phyloP scores from a whole-genome alignment of 495 filamentous ascomycete genomes.

The Trypethelium eluteriae region DNA sequence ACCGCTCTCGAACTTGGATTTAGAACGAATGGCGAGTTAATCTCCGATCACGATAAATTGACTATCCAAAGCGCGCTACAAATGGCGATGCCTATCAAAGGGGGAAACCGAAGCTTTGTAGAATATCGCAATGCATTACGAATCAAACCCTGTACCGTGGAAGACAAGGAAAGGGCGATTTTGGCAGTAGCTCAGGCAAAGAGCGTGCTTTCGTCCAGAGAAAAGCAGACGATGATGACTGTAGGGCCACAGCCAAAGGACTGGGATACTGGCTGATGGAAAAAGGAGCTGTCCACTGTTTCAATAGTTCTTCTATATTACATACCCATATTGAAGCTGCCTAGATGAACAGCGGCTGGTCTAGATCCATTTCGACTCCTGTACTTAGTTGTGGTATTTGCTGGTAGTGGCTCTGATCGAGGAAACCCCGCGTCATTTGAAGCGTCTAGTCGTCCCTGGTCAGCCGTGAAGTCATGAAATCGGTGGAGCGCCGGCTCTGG shows the following conservation, averaged over 20 bases:
- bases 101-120: background rate
- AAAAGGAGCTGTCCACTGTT: background rate
- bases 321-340: background rate
- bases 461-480: background rate
- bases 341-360: constrained; percentile 5
- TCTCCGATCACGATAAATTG: background rate
- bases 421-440: constrained; percentile 23
- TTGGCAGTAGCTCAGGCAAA: background rate
- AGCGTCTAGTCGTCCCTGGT: constrained; percentile 5
- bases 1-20: constrained; percentile 21
- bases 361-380: constrained; percentile 22
- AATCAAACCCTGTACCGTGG: background rate
- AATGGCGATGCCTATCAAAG: background rate
- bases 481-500: too few species aligned
- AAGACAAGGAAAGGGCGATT: background rate
- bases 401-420: constrained; percentile 22
- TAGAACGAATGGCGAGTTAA: constrained; percentile 13
- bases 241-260: background rate
- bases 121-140: background rate
- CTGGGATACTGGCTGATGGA: background rate
- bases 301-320: background rate
- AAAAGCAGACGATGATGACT: background rate
- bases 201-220: background rate
- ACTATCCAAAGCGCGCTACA: background rate
- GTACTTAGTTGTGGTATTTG: constrained; percentile 27